Percentiles rank a stretch among this genome's conserved stretches.
Evolutionary conservation across 2,329 filamentous ascomycete genomes (phyloP).

Genomic region (Coleophoma cylindrospora): DNA sequence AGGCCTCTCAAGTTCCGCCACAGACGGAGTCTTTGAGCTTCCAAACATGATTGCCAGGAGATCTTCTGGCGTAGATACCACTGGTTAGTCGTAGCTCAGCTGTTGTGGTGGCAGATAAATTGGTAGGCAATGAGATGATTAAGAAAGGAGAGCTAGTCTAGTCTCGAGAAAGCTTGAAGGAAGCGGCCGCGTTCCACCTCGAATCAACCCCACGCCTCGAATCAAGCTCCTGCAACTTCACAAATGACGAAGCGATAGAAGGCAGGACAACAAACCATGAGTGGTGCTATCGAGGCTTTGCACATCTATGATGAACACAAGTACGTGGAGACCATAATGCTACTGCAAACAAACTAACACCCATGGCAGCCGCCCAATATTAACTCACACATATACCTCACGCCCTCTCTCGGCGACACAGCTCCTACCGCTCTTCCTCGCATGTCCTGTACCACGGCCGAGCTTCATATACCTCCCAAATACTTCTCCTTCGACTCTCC

Average conservation of each 20-base stretch:
- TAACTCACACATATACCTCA: slow-evolving; percentile 84
- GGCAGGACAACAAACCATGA: slow-evolving; percentile 50
- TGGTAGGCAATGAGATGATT: too few relatives aligned
- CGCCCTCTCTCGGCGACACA: slow-evolving; percentile 72
- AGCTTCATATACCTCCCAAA: slow-evolving; percentile 81
- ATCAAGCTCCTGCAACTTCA: not conserved
- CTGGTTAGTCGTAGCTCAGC: too few relatives aligned
- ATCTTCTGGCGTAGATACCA: too few relatives aligned
- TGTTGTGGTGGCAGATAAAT: not conserved
- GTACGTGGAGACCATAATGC: slow-evolving; percentile 41
- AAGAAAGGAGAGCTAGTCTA: too few relatives aligned
- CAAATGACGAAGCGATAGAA: slow-evolving; percentile 12
- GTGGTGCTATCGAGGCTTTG: slow-evolving; percentile 85
- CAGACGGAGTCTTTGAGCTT: slow-evolving; percentile 3
- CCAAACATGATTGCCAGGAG: too few relatives aligned
- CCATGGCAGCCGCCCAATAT: slow-evolving; percentile 63
- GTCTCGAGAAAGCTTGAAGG: not conserved
- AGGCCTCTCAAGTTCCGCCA: slow-evolving; percentile 15
- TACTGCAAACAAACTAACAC: too few relatives aligned
- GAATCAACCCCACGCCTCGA: not conserved
- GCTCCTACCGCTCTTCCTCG: slow-evolving; percentile 81
- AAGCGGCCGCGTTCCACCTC: not conserved
- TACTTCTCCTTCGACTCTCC: slow-evolving; percentile 77
- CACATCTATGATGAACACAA: slow-evolving; percentile 97
- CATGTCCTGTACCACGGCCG: slow-evolving; percentile 74